A percentile compares a stretch with the other conserved stretches of the same genome.
Conservation (phyloP, 2,329 filamentous ascomycete genomes). For the Cadophora malorum region DNA sequence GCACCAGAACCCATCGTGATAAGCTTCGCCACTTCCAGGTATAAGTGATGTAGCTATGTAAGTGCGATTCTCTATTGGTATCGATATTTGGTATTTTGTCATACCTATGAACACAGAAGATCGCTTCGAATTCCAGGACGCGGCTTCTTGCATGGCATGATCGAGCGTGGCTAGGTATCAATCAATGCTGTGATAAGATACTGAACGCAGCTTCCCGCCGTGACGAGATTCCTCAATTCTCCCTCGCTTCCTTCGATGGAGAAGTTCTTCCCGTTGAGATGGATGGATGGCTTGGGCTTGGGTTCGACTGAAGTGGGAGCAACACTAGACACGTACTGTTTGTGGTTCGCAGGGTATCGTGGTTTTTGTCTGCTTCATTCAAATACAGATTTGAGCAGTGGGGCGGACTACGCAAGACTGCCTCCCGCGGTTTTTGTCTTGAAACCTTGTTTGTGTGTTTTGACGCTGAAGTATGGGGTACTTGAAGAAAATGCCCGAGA, state of each 20-base stretch:
- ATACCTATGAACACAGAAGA: neutral
- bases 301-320: neutral
- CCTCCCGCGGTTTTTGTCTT: neutral
- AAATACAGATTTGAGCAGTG: too few species aligned
- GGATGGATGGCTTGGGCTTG: neutral
- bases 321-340: neutral
- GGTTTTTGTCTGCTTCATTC: neutral
- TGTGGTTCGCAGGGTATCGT: neutral
- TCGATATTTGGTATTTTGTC: too few species aligned
- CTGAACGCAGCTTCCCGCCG: neutral
- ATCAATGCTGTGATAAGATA: neutral
- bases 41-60: too few species aligned
- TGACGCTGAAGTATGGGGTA: neutral
- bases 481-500: slow-evolving; percentile 2
- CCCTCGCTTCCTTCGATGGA: too few species aligned
- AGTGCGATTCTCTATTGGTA: too few species aligned
- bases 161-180: neutral
- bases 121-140: neutral
- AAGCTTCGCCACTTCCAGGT: too few species aligned
- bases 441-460: neutral
- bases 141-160: neutral
- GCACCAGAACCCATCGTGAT: too few species aligned
- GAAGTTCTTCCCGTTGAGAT: neutral
- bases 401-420: too few species aligned
- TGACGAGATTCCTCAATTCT: neutral